A percentile compares a stretch with the other conserved stretches of the same genome.
Conservation (phyloP, 805 yeast species). For the Candida dajiaensis region DNA sequence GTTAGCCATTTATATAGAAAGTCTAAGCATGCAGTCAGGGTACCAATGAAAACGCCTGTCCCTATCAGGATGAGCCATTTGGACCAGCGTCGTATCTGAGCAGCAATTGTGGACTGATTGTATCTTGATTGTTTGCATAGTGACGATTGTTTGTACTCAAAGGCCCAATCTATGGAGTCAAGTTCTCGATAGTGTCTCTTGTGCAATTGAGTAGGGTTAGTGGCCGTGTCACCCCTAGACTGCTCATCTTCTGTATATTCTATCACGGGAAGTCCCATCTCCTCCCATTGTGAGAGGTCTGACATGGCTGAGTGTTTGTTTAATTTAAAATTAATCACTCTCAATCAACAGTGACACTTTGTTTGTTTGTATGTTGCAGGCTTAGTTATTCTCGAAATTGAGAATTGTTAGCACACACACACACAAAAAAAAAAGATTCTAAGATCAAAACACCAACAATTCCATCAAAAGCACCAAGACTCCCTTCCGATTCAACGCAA, state of each 20-base stretch:
- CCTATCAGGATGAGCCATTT: conserved; percentile 44
- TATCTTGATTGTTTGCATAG: neutral
- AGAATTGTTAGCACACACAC: neutral
- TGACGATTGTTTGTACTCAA: conserved; percentile 30
- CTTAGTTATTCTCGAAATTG: neutral
- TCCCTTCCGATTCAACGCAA: too few species aligned
- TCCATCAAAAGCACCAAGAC: neutral
- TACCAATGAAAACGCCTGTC: conserved; percentile 42
- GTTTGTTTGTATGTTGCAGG: too few species aligned
- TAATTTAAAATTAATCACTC: too few species aligned
- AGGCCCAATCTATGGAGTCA: conserved; percentile 48
- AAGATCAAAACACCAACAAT: conserved; percentile 2
- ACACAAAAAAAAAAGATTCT: neutral
- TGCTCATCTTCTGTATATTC: conserved; percentile 1
- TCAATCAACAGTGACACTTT: neutral
- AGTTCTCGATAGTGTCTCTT: conserved; percentile 30
- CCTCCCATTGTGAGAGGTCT: neutral
- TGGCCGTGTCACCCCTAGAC: neutral
- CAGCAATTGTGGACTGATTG: conserved; percentile 2
- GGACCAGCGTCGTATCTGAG: conserved; percentile 11
- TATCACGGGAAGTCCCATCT: conserved; percentile 13
- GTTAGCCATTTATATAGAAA: conserved; percentile 43
- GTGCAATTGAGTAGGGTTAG: neutral
- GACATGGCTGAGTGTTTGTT: neutral
- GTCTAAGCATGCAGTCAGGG: conserved; percentile 43